Conservation (phyloP, 495 filamentous ascomycete genomes). For the Aspergillus panamensis region DNA sequence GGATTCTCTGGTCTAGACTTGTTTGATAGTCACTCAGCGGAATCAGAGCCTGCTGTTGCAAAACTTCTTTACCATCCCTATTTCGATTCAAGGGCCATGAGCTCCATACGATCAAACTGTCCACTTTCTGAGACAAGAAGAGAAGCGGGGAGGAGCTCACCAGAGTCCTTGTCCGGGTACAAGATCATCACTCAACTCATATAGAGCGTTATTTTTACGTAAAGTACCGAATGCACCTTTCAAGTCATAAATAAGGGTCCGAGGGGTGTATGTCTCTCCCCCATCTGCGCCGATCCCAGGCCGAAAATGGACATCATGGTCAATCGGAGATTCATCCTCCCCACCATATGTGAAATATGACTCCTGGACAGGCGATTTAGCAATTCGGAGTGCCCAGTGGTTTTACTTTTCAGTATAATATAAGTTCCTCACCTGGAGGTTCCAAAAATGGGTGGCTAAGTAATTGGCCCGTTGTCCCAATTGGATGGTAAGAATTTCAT, state of each 20-base stretch:
- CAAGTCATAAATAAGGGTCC: slow-evolving; percentile 90
- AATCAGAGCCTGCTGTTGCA: slow-evolving; percentile 65
- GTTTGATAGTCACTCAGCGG: slow-evolving; percentile 68
- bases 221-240: slow-evolving; percentile 90
- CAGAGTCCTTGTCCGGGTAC: slow-evolving; percentile 53
- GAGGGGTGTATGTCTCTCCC: slow-evolving; percentile 85
- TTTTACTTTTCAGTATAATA: background rate
- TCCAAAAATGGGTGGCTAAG: slow-evolving; percentile 97
- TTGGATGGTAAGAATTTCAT: slow-evolving; percentile 93
- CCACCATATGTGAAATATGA: slow-evolving; percentile 92
- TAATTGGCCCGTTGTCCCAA: slow-evolving; percentile 92
- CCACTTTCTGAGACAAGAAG: background rate
- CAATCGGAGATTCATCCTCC: slow-evolving; percentile 63
- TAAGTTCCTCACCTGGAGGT: slow-evolving; percentile 62
- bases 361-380: slow-evolving; percentile 51
- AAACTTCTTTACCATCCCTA: slow-evolving; percentile 67
- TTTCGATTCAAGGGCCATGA: background rate
- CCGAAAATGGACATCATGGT: slow-evolving; percentile 92
- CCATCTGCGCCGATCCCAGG: slow-evolving; percentile 75
- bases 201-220: slow-evolving; percentile 82
- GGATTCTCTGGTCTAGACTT: slow-evolving; percentile 66
- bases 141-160: slow-evolving; percentile 35
- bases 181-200: slow-evolving; percentile 61
- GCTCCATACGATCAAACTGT: background rate
- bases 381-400: background rate